These are phyloP conservation scores for Beauveria caledonica DNA, from an alignment of 2,329 filamentous ascomycete species.

Conservation along the genomic window DNA sequence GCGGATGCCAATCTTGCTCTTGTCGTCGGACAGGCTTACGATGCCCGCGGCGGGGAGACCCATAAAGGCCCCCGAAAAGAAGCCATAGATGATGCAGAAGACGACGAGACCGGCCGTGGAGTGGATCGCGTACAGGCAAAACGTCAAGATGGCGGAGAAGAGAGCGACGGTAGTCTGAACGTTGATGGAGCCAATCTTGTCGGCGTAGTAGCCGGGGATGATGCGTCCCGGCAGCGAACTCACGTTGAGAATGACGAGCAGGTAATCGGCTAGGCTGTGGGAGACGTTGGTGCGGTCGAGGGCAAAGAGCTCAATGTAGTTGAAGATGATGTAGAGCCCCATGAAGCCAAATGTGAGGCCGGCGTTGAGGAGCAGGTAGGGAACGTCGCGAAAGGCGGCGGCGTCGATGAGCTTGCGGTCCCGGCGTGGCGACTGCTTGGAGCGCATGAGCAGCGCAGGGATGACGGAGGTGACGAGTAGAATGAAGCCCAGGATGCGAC, in stretches of 20 bases:
- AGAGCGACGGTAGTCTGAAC: conserved; percentile 26
- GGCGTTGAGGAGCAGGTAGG: conserved; percentile 29
- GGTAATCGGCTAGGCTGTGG: conserved; percentile 31
- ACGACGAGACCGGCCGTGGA: conserved; percentile 28
- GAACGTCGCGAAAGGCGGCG: conserved; percentile 26
- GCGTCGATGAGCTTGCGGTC: conserved; percentile 24
- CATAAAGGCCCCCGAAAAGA: conserved; percentile 37
- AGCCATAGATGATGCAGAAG: conserved; percentile 37
- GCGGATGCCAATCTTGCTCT: conserved; percentile 26
- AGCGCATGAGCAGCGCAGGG: conserved; percentile 28
- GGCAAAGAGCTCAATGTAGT: conserved; percentile 36
- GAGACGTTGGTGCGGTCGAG: conserved; percentile 34
- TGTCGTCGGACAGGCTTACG: conserved; percentile 27
- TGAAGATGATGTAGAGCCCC: conserved; percentile 40
- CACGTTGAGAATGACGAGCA: conserved; percentile 44
- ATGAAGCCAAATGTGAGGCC: conserved; percentile 34
- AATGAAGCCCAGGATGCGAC: conserved; percentile 35
- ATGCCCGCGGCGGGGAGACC: conserved; percentile 34
- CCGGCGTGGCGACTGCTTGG: background rate
- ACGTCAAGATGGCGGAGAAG: conserved; percentile 28
- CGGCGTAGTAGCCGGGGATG: conserved; percentile 36
- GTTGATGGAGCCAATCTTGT: conserved; percentile 33
- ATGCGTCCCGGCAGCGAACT: conserved; percentile 41
- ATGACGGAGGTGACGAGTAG: conserved; percentile 30
- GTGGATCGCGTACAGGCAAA: conserved; percentile 31